Base-by-base conservation (phyloP, 2,329 filamentous ascomycete genomes). In the Grosmannia huntii region DNA sequence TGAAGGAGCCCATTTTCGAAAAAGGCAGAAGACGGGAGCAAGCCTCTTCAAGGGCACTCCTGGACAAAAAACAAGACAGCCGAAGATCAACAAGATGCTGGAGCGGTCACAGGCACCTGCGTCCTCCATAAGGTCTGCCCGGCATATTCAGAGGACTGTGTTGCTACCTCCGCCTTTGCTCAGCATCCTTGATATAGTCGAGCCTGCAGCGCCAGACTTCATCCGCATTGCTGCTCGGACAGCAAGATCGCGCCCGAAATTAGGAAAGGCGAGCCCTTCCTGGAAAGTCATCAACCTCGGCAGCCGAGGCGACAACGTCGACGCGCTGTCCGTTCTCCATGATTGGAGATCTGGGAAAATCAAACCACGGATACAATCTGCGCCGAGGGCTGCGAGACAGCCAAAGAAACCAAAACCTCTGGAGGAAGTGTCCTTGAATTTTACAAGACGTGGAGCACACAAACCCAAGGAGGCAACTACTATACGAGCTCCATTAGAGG, bases 161-260 rank as follows among this genome's bases (percentile, higher is more conserved):
- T 19, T 38, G 11, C 14, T 36, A 21, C 56, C 58, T 1, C 70
- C 77, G n/a, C 79, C 80, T 4, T 69, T 67, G 23, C 72, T 86
- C 23, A 78, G 83, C 62, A 84, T 86, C 58, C 66, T 85, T n/a
- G 83, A 86, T 67, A 76, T 83, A 25, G 72, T 79, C 51, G 76
- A 78, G 61, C 66, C 71, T 2, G 65, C 73, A 59, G 79, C 81
- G 0, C 83, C 83, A 1, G 69, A 67, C 2, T 86, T 86, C 61
- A 69, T 86, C 38, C 81, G 75, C 60, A 75, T 86, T 64, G 83
- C 83, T 55, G 82, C 81, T 50, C 80, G 83, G 19, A 74, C 79
- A 56, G 81, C 76, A 4, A 77, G 70, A 57, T 72, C 68, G 56
- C 75, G 73, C 38, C 65, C 62, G 28, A 73, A 75, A 14, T 71